phyloP scores from a whole-genome alignment of 2,329 filamentous ascomycete species.

The Ascochyta koolunga region DNA sequence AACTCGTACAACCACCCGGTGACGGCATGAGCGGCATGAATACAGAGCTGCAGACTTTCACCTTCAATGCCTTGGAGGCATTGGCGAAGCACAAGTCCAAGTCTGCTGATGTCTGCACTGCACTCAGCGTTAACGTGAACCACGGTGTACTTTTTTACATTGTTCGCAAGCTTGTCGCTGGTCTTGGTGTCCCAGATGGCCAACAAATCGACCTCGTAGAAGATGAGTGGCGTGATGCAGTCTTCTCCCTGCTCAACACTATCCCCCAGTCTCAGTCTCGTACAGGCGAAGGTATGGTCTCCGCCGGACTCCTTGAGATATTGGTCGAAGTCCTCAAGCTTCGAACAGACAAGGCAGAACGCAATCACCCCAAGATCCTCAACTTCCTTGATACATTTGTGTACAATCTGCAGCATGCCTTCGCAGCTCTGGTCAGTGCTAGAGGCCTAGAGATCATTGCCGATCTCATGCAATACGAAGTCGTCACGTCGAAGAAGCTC shows the following conservation, averaged over 20 bases:
- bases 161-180: conserved; percentile 85
- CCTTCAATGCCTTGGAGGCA: conserved; percentile 82
- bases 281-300: conserved; percentile 81
- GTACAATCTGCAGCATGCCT: conserved; percentile 82
- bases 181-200: conserved; percentile 64
- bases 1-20: conserved; percentile 83
- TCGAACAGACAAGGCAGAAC: conserved; percentile 79
- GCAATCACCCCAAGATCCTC: conserved; percentile 82
- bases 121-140: conserved; percentile 94
- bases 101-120: conserved; percentile 80
- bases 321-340: conserved; percentile 87
- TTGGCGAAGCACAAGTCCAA: conserved; percentile 79
- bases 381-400: conserved; percentile 88
- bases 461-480: conserved; percentile 82
- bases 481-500: conserved; percentile 70
- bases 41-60: conserved; percentile 78
- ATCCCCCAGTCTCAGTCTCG: conserved; percentile 74
- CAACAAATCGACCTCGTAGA: conserved; percentile 67
- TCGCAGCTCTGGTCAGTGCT: conserved; percentile 79
- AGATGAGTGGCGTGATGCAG: conserved; percentile 87
- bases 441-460: conserved; percentile 89
- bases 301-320: conserved; percentile 86
- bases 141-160: conserved; percentile 95
- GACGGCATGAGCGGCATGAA: conserved; percentile 73
- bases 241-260: conserved; percentile 86